A percentile compares a stretch with the other conserved stretches of the same genome.
Conservation (phyloP, 345 rosid species). For the Linum tenue region DNA sequence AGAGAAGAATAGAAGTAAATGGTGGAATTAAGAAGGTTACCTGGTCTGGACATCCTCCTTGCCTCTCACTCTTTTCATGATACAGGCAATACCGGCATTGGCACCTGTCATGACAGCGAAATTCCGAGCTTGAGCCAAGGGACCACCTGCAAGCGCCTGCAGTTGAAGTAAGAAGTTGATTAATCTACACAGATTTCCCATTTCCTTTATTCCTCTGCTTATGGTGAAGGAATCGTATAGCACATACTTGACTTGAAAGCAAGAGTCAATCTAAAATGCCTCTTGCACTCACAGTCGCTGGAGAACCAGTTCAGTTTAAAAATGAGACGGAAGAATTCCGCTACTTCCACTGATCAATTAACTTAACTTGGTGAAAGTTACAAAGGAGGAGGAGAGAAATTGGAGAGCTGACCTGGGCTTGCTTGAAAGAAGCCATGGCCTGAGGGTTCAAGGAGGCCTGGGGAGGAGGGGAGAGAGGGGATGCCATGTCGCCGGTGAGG, state of each 20-base stretch:
- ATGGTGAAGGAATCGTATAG: background rate
- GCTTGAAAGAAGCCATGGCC: conserved; percentile 77
- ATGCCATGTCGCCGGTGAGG: conserved; percentile 46
- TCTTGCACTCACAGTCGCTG: background rate
- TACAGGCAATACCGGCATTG: conserved; percentile 76
- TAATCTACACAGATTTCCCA: background rate
- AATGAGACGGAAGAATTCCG: background rate
- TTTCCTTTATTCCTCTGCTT: background rate
- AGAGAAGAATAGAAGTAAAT: background rate
- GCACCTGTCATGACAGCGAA: conserved; percentile 91
- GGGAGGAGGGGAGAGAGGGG: conserved; percentile 39
- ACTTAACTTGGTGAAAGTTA: background rate
- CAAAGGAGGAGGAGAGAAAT: background rate
- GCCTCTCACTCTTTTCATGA: conserved; percentile 88
- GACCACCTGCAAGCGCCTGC: conserved; percentile 87
- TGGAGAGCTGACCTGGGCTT: conserved; percentile 54
- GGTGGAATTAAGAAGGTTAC: conserved; percentile 23
- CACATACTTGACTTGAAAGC: background rate
- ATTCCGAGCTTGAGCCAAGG: conserved; percentile 88
- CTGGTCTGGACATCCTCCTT: conserved; percentile 90
- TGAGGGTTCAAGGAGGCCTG: conserved; percentile 52
- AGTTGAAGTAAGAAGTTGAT: background rate
- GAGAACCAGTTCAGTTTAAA: background rate
- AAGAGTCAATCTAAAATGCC: background rate
- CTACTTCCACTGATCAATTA: background rate